These are phyloP conservation scores for Gastroboletus turbinatus DNA, from an alignment of 1,284 basidiomycete genomes.

Conservation along the genomic window DNA sequence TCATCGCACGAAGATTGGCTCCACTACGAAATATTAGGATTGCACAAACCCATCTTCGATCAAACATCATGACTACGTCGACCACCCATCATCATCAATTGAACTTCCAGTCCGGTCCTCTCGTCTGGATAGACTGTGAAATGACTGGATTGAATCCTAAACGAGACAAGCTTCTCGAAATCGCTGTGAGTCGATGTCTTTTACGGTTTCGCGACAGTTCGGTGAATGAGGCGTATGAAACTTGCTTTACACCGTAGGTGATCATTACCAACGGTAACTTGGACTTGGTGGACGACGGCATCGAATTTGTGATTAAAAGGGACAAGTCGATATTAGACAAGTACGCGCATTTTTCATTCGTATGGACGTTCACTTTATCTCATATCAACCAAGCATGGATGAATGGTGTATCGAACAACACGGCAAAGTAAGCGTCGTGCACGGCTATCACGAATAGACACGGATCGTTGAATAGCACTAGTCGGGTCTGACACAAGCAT, in stretches of 20 bases:
- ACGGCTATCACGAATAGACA: background rate
- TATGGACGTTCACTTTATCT: background rate
- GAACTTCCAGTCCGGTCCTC: conserved; percentile 51
- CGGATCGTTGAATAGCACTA: conserved; percentile 28
- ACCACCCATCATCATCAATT: background rate
- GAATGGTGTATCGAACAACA: background rate
- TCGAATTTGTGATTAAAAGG: conserved; percentile 69
- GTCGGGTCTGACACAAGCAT: conserved; percentile 45
- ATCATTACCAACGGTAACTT: conserved; percentile 82
- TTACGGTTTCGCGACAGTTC: background rate
- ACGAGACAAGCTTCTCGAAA: conserved; percentile 50
- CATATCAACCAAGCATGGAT: background rate
- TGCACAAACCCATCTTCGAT: background rate
- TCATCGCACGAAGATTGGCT: background rate
- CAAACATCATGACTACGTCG: conserved; percentile 8
- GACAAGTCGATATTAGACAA: conserved; percentile 36
- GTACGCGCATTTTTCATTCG: conserved; percentile 38
- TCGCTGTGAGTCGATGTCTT: conserved; percentile 49
- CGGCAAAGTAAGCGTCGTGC: background rate
- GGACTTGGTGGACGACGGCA: conserved; percentile 69
- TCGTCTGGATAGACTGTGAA: conserved; percentile 90
- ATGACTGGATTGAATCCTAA: conserved; percentile 70
- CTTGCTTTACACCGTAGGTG: conserved; percentile 45
- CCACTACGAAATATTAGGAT: background rate
- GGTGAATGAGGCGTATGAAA: background rate